A percentile compares a stretch with the other conserved stretches of the same genome.
Conservation (phyloP, 257 asterid genomes). For the Gentiana macrophylla region DNA sequence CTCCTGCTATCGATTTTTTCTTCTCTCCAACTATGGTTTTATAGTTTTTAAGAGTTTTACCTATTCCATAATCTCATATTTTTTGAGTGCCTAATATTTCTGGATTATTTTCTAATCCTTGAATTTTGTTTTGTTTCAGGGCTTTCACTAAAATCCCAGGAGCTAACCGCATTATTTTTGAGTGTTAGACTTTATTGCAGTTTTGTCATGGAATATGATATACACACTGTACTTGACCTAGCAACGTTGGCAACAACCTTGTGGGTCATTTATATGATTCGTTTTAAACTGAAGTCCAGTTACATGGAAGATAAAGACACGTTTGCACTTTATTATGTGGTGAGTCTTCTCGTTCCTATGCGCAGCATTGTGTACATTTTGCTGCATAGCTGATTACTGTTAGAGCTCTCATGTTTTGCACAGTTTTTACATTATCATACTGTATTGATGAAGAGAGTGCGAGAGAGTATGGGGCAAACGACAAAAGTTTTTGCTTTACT, state of each 20-base stretch:
- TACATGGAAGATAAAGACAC: constrained; percentile 88
- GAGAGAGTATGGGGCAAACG: not conserved
- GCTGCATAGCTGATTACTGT: not conserved
- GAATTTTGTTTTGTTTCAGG: constrained; percentile 27
- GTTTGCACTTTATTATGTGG: constrained; percentile 68
- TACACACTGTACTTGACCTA: constrained; percentile 83
- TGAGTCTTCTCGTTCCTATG: constrained; percentile 21
- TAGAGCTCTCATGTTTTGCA: too few relatives aligned
- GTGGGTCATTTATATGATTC: constrained; percentile 91
- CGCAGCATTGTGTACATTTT: not conserved
- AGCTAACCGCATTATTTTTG: constrained; percentile 82
- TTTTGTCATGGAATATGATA: constrained; percentile 95
- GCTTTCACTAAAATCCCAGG: constrained; percentile 91
- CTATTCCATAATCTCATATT: not conserved
- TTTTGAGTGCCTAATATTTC: not conserved
- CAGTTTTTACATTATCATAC: not conserved
- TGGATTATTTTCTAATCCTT: not conserved
- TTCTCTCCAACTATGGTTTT: too few relatives aligned
- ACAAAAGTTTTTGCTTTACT: not conserved
- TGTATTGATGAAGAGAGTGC: not conserved
- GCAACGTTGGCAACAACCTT: constrained; percentile 80
- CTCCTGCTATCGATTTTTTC: too few relatives aligned
- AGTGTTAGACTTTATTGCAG: constrained; percentile 92
- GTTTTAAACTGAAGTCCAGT: constrained; percentile 63
- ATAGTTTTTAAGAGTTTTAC: too few relatives aligned